These are phyloP conservation scores for Ceratocystis cacaofunesta DNA, from an alignment of 2,329 filamentous ascomycete genomes.

Conservation along the genomic window DNA sequence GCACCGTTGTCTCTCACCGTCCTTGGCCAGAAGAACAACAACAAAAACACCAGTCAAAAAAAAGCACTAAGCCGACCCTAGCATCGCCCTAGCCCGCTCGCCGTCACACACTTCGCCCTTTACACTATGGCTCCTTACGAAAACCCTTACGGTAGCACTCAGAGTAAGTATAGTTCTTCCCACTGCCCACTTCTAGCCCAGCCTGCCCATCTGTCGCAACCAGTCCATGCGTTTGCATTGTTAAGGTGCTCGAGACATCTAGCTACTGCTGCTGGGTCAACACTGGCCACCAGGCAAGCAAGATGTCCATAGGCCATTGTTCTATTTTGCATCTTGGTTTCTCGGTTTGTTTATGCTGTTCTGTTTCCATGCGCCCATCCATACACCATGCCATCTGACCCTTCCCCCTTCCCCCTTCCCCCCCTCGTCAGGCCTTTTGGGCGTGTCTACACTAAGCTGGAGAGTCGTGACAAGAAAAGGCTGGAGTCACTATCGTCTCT, in stretches of 20 bases:
- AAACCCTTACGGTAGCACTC: slow-evolving; percentile 1
- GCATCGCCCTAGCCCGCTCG: not conserved
- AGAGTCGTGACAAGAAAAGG: too few species aligned
- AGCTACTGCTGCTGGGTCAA: not conserved
- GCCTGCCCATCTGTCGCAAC: not conserved
- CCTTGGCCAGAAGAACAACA: too few species aligned
- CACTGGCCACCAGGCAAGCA: not conserved
- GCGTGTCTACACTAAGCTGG: too few species aligned
- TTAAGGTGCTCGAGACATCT: not conserved
- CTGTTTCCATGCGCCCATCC: not conserved
- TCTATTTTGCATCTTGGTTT: not conserved
- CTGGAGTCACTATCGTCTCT: too few species aligned
- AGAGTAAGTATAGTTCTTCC: not conserved
- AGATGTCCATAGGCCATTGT: not conserved
- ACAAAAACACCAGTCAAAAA: too few species aligned
- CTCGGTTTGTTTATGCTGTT: not conserved
- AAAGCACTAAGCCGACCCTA: too few species aligned
- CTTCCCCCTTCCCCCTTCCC: too few species aligned
- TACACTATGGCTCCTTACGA: not conserved
- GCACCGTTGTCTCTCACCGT: too few species aligned
- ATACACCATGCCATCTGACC: too few species aligned
- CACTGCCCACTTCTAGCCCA: not conserved
- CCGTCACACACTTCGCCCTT: not conserved
- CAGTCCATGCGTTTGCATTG: not conserved
- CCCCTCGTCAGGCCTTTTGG: too few species aligned